Percentiles rank a stretch among this genome's conserved stretches.
These are phyloP conservation scores for Lotus japonicus DNA, from an alignment of 306 rosid genomes.

Conservation along the genomic window DNA sequence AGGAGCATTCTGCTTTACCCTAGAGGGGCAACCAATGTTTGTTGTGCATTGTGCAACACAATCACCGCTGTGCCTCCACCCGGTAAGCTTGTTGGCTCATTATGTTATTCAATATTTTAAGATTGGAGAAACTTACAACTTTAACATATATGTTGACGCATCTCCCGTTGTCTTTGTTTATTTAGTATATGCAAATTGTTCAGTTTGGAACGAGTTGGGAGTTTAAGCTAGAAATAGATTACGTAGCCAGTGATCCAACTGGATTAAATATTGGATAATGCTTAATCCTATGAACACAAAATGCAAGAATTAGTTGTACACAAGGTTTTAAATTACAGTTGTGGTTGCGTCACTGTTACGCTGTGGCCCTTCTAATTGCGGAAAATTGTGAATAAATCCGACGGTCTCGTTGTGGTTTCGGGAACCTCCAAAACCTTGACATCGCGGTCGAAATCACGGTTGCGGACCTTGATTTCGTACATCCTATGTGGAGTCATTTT, in stretches of 20 bases:
- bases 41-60: slow-evolving; percentile 86
- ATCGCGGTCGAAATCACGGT: no score
- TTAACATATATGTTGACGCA: neutral
- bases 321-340: no score
- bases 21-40: slow-evolving; percentile 90
- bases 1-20: slow-evolving; percentile 88
- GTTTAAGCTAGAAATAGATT: no score
- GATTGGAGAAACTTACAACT: neutral
- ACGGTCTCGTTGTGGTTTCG: no score
- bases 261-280: neutral
- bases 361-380: no score
- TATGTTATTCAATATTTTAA: neutral
- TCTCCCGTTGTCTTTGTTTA: neutral
- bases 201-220: neutral
- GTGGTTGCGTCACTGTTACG: no score
- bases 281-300: no score
- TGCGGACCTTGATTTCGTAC: no score
- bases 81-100: slow-evolving; percentile 35
- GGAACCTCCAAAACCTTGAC: no score
- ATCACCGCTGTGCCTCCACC: slow-evolving; percentile 85
- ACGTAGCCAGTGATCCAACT: neutral
- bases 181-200: neutral
- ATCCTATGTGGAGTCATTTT: no score
- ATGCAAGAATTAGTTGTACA: no score
- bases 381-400: no score